Conservation (phyloP, 139 green algal genomes). For the Haematococcus sp. region DNA sequence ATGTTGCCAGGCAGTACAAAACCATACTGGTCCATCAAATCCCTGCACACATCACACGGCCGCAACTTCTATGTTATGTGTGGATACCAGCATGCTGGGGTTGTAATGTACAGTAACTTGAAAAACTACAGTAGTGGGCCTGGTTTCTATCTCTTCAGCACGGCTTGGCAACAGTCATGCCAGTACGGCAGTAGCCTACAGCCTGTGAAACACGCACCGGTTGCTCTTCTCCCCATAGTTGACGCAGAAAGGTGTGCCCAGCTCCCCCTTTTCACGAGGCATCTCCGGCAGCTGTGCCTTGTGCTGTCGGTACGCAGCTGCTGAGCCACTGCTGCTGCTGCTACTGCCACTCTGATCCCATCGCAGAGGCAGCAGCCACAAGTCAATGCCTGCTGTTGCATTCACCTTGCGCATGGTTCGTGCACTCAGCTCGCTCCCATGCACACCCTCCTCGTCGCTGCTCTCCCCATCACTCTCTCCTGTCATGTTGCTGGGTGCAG, state of each 20-base stretch:
- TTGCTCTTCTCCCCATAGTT: slow-evolving; percentile 41
- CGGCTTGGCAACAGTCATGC: too few species aligned
- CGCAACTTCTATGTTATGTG: background rate
- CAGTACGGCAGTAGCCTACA: too few species aligned
- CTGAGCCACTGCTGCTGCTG: background rate
- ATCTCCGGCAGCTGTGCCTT: background rate
- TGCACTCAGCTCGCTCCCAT: too few species aligned
- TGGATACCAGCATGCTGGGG: too few species aligned
- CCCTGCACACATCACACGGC: slow-evolving; percentile 19
- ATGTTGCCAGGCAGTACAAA: slow-evolving; percentile 36
- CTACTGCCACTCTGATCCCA: background rate
- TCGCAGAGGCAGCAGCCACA: background rate
- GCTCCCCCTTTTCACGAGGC: slow-evolving; percentile 2
- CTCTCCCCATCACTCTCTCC: too few species aligned
- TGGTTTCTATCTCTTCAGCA: too few species aligned
- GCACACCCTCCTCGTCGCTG: too few species aligned
- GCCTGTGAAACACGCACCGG: slow-evolving; percentile 8
- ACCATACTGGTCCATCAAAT: slow-evolving; percentile 56
- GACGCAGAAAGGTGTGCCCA: slow-evolving; percentile 15
- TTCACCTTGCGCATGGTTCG: too few species aligned
- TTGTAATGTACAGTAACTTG: too few species aligned
- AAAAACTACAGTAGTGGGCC: too few species aligned
- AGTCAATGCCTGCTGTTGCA: background rate
- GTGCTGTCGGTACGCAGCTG: too few species aligned
- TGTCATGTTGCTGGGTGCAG: background rate